Evolutionary conservation across 495 filamentous ascomycete genomes (phyloP), one percentile per base, ranked within the genome.

Genomic region (Penicillium herquei): DNA sequence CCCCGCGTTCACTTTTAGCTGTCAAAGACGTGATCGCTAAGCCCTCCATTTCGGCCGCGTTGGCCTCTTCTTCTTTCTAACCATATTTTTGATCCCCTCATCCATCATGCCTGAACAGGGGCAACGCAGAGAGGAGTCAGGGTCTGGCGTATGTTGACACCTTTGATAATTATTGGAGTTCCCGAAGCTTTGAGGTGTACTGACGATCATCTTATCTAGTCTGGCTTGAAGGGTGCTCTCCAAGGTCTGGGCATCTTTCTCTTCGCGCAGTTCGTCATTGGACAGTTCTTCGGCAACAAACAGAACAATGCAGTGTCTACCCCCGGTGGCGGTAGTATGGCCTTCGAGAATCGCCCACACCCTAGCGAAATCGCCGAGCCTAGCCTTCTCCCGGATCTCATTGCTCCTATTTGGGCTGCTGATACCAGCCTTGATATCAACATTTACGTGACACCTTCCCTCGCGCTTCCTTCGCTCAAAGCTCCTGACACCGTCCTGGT

Each of bases 361-460:
- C 72, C 62, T 31, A 74, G 84, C 58, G 73, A 87, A 58, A 84
- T 86, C 51, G 80, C 84, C 39, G 65, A 80, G 32, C 94, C 90
- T 75, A 91, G 81, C 66, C 69, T 78, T 17, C 74, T 94, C 49
- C 93, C 94, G 26, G 84, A 92, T 53, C 72, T 78, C 30, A 80
- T 96, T 54, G 86, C 88, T 10, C 91, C 95, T 6, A 93, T 98
- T 65, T 98, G 94, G 94, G 84, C 89, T 0, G 59, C 78, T 16
- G 83, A 93, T 67, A 89, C 83, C 62, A 70, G 81, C 39, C 63
- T 98, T 57, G 94, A 98, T 74, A 84, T 98, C 60, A 81, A 81
- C 52, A 81, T 98, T 61, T 94, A 93, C 65, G 82, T 97, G 43
- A 89, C 89, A 6, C 81, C 89, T 3, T 88, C 87, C 0, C 76